phyloP scores from a whole-genome alignment of 1,139 yeast genomes.

The Hansenula lynferdii region DNA sequence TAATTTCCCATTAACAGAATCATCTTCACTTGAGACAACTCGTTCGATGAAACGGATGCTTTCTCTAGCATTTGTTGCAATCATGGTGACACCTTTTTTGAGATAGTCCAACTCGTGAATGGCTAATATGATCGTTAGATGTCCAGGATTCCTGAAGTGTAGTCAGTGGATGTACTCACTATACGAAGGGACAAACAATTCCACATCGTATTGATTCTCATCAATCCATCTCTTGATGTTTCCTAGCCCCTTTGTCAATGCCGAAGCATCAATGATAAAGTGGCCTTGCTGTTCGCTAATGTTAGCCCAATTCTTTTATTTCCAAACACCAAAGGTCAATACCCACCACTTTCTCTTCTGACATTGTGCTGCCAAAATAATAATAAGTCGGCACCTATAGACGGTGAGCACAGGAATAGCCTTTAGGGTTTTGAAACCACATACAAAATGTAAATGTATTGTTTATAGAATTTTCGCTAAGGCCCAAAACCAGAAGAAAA shows the following conservation, averaged over 20 bases:
- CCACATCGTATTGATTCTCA: slow-evolving; percentile 8
- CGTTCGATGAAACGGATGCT: slow-evolving; percentile 49
- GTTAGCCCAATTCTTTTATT: not conserved
- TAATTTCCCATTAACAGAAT: slow-evolving; percentile 20
- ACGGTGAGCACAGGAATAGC: too few species aligned
- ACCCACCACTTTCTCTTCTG: not conserved
- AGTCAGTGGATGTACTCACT: slow-evolving; percentile 22
- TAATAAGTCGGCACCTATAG: too few species aligned
- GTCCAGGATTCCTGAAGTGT: too few species aligned
- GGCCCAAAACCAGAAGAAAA: not conserved
- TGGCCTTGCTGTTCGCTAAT: slow-evolving; percentile 14
- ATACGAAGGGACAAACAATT: slow-evolving; percentile 44
- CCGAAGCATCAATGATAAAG: slow-evolving; percentile 53
- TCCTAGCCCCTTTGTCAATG: slow-evolving; percentile 55
- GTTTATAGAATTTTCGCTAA: not conserved
- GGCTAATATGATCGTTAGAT: slow-evolving; percentile 18
- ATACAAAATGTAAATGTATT: not conserved
- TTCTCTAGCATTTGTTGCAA: slow-evolving; percentile 53
- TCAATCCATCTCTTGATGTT: slow-evolving; percentile 54
- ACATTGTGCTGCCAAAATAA: too few species aligned
- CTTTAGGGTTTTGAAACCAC: too few species aligned
- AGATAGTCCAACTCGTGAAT: slow-evolving; percentile 51
- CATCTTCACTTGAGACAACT: slow-evolving; percentile 28
- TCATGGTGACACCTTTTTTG: slow-evolving; percentile 49
- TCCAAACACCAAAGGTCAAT: not conserved